Percentiles rank a stretch among this genome's conserved stretches.
phyloP scores from a whole-genome alignment of 1,139 yeast genomes.

The Kluyveromyces sp. region DNA sequence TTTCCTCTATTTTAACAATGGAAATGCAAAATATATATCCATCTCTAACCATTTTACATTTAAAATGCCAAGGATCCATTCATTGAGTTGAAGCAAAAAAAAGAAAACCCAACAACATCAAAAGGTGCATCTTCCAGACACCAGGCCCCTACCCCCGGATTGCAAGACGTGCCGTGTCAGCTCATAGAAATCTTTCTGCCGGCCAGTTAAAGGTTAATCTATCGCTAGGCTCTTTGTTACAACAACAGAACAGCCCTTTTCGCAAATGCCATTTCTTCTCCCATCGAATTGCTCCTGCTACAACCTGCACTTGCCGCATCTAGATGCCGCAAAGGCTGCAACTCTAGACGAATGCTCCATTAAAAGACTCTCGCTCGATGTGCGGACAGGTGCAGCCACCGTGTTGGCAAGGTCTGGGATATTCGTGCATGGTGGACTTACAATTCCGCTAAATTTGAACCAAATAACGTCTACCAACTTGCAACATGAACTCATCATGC shows the following conservation, averaged over 20 bases:
- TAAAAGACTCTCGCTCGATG: conserved; percentile 35
- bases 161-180: no score
- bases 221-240: not conserved
- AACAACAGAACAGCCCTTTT: not conserved
- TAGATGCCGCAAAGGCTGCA: conserved; percentile 9
- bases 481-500: conserved; percentile 23
- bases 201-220: no score
- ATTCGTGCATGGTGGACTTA: conserved; percentile 62
- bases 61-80: no score
- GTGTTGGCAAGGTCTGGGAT: conserved; percentile 50
- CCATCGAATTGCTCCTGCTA: conserved; percentile 32
- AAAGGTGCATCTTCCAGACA: no score
- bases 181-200: no score
- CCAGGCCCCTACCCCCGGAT: no score
- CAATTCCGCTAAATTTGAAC: conserved; percentile 45
- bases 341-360: conserved; percentile 17
- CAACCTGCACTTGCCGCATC: conserved; percentile 25
- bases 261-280: conserved; percentile 28
- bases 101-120: no score
- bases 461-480: conserved; percentile 31
- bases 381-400: conserved; percentile 61
- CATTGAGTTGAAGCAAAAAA: no score
- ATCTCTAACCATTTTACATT: no score
- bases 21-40: no score
- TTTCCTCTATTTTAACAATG: no score